Conservation (phyloP, 78 protist genomes). For the Mantamonas sphyraenae region DNA sequence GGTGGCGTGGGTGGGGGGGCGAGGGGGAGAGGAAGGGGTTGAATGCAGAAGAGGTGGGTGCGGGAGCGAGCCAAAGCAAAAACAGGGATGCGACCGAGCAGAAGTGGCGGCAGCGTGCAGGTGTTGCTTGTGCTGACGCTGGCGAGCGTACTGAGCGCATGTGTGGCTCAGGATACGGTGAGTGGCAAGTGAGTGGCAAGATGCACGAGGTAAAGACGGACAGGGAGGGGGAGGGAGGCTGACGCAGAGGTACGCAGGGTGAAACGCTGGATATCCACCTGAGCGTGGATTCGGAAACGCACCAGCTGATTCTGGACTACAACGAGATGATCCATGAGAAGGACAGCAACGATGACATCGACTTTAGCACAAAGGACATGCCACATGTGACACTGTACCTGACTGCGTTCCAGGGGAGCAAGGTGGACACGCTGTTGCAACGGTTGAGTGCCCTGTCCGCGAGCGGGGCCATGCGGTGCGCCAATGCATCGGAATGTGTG, state of each 20-base stretch:
- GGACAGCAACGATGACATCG: constrained; percentile 33
- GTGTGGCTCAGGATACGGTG: background rate
- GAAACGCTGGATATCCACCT: constrained; percentile 34
- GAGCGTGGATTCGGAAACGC: constrained; percentile 12
- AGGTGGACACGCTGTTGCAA: constrained; percentile 1
- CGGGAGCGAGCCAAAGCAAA: no score
- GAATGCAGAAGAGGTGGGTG: no score
- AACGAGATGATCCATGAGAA: constrained; percentile 7
- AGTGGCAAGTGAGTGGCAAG: no score
- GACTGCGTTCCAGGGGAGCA: constrained; percentile 21
- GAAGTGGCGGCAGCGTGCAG: no score
- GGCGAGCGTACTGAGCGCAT: no score
- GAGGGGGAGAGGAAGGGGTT: no score
- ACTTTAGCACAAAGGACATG: constrained; percentile 13
- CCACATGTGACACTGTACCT: constrained; percentile 48
- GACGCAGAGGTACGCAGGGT: no score
- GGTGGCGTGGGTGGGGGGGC: no score
- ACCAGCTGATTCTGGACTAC: constrained; percentile 10
- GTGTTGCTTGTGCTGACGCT: no score
- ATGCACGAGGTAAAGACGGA: no score
- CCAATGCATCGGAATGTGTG: background rate
- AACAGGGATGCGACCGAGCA: no score
- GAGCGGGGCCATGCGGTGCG: background rate
- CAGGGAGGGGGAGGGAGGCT: background rate
- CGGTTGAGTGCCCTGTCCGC: constrained; percentile 7